Evolutionary conservation across 2,329 filamentous ascomycete species (phyloP).

Genomic region (Whalleya microplaca): DNA sequence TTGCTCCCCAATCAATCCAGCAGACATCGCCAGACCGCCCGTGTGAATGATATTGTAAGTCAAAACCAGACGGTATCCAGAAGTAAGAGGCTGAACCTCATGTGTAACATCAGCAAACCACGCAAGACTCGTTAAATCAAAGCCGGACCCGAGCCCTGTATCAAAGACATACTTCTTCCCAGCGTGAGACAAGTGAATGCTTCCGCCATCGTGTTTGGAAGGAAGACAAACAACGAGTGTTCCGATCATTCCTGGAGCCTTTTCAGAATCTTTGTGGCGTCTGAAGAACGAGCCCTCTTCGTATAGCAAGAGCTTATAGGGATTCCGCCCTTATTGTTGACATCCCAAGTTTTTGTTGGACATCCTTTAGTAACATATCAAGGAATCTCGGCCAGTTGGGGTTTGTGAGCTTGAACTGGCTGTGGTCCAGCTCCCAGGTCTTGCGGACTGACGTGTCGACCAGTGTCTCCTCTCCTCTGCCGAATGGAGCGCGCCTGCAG

Average conservation of each 20-base stretch:
- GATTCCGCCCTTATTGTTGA: slow-evolving; percentile 33
- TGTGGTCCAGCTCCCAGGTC: slow-evolving; percentile 43
- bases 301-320: slow-evolving; percentile 50
- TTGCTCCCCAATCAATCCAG: slow-evolving; percentile 18
- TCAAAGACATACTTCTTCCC: slow-evolving; percentile 35
- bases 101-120: slow-evolving; percentile 55
- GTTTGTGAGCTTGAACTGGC: slow-evolving; percentile 42
- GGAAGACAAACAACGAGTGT: slow-evolving; percentile 51
- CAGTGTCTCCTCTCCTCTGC: slow-evolving; percentile 41
- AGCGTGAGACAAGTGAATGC: slow-evolving; percentile 43
- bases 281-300: slow-evolving; percentile 52
- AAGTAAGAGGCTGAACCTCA: slow-evolving; percentile 46
- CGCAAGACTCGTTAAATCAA: slow-evolving; percentile 37
- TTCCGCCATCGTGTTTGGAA: slow-evolving; percentile 48
- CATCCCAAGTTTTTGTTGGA: slow-evolving; percentile 36
- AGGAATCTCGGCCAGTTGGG: slow-evolving; percentile 41
- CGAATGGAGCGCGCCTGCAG: slow-evolving; percentile 40
- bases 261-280: slow-evolving; percentile 49
- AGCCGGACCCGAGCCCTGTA: slow-evolving; percentile 37
- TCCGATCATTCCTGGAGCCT: slow-evolving; percentile 49
- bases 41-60: slow-evolving; percentile 52
- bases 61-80: slow-evolving; percentile 49
- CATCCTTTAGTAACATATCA: slow-evolving; percentile 27
- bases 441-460: slow-evolving; percentile 44
- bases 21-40: slow-evolving; percentile 10